Evolutionary conservation across 257 asterid genomes (phyloP), one percentile per base, ranked within the genome.

Genomic region (Lycium ferocissimum): DNA sequence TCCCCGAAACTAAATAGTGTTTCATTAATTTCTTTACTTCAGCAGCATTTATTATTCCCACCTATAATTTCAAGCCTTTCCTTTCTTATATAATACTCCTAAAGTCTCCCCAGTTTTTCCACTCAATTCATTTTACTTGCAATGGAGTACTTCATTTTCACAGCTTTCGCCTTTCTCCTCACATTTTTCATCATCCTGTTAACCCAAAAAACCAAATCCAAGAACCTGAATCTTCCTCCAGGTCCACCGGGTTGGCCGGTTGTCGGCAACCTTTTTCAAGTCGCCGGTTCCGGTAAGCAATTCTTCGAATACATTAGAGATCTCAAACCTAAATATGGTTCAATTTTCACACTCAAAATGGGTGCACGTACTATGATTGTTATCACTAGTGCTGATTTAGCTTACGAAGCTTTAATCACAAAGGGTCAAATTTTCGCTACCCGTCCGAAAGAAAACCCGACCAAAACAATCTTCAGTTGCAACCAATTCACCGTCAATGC

Each of bases 191-290:
- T 96, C 78, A 89, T 93, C 89, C 11, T 88, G n/a, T 15, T 91
- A 4, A 62, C 93, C 9, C 85, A 84, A n/a, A 92, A 91, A 54
- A 51, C 93, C 6, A 87, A 87, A 84, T 86, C 91, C 51, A 94
- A 89, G 65, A 91, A 88, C 67, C 91, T 87, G 51, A 92, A 90
- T n/a, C 91, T 95, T 5, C 99, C 99, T 51, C 98, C 98, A 2
- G 98, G 99, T 2, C 98, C 98, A 0, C 97, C 98, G 4, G 98
- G 99, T 1, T 90, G 92, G 87, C 99, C 98, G 49, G 85, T 96
- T 0, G 97, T 94, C 35, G 99, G 99, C 0, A 96, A 94, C 82
- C 97, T 96, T 26, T 94, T 96, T 85, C 99, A 96, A 85, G 95
- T 94, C 3, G 99, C 98, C 2, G 88, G 89, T 2, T 96, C 98